A percentile compares a stretch with the other conserved stretches of the same genome.
Evolutionary conservation across 768 basidiomycete species (phyloP).

Genomic region (Tylopilus intermedius): DNA sequence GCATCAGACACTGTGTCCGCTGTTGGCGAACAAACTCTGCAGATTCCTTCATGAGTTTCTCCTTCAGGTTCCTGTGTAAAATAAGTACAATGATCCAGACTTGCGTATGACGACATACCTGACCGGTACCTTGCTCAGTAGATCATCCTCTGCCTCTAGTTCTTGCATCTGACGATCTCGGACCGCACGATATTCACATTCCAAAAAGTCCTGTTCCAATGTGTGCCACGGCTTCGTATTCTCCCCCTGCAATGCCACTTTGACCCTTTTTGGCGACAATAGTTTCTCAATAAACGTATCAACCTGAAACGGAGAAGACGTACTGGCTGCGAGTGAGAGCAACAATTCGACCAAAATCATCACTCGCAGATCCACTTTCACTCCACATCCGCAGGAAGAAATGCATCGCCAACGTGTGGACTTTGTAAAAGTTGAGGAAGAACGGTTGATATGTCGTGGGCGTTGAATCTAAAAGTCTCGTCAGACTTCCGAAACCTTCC

Average conservation of each 20-base stretch:
- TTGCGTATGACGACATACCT: slow-evolving; percentile 45
- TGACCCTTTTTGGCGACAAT: slow-evolving; percentile 46
- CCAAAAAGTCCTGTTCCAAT: slow-evolving; percentile 75
- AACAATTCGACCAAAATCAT: slow-evolving; percentile 74
- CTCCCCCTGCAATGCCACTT: slow-evolving; percentile 70
- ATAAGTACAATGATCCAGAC: slow-evolving; percentile 2
- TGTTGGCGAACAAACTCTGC: slow-evolving; percentile 87
- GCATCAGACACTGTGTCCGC: slow-evolving; percentile 79
- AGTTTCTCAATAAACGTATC: slow-evolving; percentile 5
- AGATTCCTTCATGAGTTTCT: slow-evolving; percentile 84
- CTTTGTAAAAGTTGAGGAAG: slow-evolving; percentile 77
- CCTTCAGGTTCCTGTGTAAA: slow-evolving; percentile 66
- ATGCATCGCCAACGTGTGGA: slow-evolving; percentile 73
- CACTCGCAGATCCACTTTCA: slow-evolving; percentile 72
- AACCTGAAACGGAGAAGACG: slow-evolving; percentile 28
- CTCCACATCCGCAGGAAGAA: slow-evolving; percentile 94
- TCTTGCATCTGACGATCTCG: slow-evolving; percentile 88
- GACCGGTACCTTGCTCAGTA: slow-evolving; percentile 80
- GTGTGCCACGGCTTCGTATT: slow-evolving; percentile 76
- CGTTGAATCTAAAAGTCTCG: slow-evolving; percentile 51
- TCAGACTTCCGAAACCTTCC: not conserved
- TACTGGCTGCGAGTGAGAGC: slow-evolving; percentile 82
- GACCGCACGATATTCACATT: slow-evolving; percentile 80
- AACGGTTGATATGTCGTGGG: slow-evolving; percentile 82
- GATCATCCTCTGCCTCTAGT: slow-evolving; percentile 81